Evolutionary conservation across 139 green algal genomes (phyloP).

Genomic region (Pleodorina starrii): DNA sequence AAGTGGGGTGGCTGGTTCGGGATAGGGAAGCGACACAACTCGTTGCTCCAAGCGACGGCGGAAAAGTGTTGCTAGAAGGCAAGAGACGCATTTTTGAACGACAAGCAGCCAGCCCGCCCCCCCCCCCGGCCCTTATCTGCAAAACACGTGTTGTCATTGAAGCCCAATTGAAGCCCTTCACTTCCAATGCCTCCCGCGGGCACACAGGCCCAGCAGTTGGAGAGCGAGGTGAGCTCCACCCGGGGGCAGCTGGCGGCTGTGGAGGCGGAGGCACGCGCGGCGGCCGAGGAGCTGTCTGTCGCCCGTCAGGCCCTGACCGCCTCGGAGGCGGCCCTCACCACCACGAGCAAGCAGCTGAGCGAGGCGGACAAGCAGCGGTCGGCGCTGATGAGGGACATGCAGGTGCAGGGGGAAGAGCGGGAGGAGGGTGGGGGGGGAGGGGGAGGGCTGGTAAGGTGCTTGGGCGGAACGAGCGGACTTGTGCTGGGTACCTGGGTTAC

Average conservation of each 20-base stretch:
- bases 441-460: not conserved
- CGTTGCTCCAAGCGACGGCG: too few species aligned
- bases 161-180: too few species aligned
- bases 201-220: slow-evolving; percentile 7
- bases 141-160: too few species aligned
- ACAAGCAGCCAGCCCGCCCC: too few species aligned
- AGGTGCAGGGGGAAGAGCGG: not conserved
- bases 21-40: too few species aligned
- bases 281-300: not conserved
- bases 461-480: not conserved
- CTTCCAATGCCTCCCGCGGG: too few species aligned
- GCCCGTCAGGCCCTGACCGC: not conserved
- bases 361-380: slow-evolving; percentile 33
- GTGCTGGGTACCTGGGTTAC: too few species aligned
- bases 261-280: not conserved
- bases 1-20: too few species aligned
- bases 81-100: too few species aligned
- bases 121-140: too few species aligned
- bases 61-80: too few species aligned
- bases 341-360: slow-evolving; percentile 26
- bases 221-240: slow-evolving; percentile 1
- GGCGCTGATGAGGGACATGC: slow-evolving; percentile 36
- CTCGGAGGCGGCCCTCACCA: not conserved
- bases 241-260: not conserved
- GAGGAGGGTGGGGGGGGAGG: not conserved